These are phyloP conservation scores for Plenodomus biglobosus DNA, from an alignment of 2,329 filamentous ascomycete species.

Conservation along the genomic window DNA sequence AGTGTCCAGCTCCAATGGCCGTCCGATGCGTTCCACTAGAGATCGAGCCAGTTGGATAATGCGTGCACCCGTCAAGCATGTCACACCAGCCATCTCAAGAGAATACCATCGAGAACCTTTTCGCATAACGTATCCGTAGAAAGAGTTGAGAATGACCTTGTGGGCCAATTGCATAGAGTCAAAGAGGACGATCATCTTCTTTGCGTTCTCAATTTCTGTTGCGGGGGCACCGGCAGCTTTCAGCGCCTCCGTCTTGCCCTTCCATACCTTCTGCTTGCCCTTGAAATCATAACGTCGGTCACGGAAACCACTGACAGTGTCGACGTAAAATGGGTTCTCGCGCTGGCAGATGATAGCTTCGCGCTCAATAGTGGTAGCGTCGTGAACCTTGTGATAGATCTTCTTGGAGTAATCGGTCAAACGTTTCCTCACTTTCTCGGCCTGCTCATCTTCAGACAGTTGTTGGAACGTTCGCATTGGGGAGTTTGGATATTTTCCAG, in stretches of 20 bases:
- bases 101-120: conserved; percentile 99
- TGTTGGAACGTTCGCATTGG: conserved; percentile 78
- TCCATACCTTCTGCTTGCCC: conserved; percentile 97
- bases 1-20: conserved; percentile 91
- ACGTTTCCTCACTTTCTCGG: conserved; percentile 77
- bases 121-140: conserved; percentile 99
- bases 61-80: conserved; percentile 89
- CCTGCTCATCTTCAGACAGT: conserved; percentile 78
- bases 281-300: conserved; percentile 99
- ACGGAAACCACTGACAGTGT: conserved; percentile 93
- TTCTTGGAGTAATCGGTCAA: conserved; percentile 94
- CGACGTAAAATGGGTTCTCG: conserved; percentile 97
- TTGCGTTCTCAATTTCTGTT: conserved; percentile 83
- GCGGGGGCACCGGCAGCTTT: conserved; percentile 77
- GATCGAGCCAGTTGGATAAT: conserved; percentile 97
- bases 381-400: conserved; percentile 99
- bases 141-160: conserved; percentile 98
- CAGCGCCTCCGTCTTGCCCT: conserved; percentile 86
- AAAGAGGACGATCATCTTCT: conserved; percentile 97
- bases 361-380: conserved; percentile 85
- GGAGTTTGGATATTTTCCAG: conserved; percentile 71
- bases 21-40: conserved; percentile 87
- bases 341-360: conserved; percentile 98
- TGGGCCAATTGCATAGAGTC: conserved; percentile 96
- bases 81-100: conserved; percentile 98